Conservation (phyloP, 2,329 filamentous ascomycete species). For the Aspergillus pseudotamarii region DNA sequence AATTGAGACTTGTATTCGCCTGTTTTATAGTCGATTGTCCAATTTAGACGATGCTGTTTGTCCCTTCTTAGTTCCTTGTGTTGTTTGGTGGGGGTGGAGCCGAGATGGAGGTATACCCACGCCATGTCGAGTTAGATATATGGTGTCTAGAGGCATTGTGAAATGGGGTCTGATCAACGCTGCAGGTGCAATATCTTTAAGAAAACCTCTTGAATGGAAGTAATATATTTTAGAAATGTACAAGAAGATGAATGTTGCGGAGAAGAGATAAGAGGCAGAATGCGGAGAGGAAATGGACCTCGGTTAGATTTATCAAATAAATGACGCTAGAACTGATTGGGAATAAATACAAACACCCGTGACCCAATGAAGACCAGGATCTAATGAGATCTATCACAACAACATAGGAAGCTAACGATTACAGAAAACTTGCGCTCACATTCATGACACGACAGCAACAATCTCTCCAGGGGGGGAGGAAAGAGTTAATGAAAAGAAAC, state of each 20-base stretch:
- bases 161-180: not conserved
- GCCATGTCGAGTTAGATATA: conserved; percentile 75
- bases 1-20: conserved; percentile 76
- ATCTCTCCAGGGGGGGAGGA: no score
- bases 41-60: conserved; percentile 83
- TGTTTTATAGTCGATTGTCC: conserved; percentile 79
- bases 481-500: no score
- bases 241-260: not conserved
- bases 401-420: no score
- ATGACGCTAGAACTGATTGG: not conserved
- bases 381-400: no score
- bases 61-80: not conserved
- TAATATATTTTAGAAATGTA: not conserved
- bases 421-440: no score
- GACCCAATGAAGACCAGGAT: no score
- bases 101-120: conserved; percentile 54
- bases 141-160: conserved; percentile 67
- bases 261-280: not conserved
- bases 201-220: not conserved
- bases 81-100: not conserved
- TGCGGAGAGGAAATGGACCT: not conserved
- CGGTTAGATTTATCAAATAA: no score
- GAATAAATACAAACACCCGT: not conserved
- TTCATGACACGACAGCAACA: no score
- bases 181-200: not conserved